Evolutionary conservation across 2,329 filamentous ascomycete genomes (phyloP).

Genomic region (Rhynchosporium secalis): DNA sequence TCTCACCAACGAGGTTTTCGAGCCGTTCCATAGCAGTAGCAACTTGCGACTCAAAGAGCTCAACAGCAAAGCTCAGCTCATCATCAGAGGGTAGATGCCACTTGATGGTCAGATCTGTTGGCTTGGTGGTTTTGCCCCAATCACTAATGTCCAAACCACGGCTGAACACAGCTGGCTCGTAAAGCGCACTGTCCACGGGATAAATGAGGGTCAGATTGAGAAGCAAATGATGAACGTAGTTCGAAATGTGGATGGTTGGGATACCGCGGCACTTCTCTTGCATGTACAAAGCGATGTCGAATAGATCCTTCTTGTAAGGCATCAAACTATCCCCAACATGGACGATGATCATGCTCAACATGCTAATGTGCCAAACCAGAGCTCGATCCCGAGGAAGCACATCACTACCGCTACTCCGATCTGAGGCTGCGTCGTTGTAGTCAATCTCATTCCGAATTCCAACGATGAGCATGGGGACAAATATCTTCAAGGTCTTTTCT

Average conservation of each 20-base stretch:
- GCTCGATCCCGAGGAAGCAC: constrained; percentile 90
- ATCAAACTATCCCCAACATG: constrained; percentile 91
- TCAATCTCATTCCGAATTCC: constrained; percentile 97
- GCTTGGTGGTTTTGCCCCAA: constrained; percentile 79
- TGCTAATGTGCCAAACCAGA: constrained; percentile 94
- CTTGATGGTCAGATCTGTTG: constrained; percentile 75
- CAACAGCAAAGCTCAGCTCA: constrained; percentile 86
- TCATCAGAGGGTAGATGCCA: constrained; percentile 84
- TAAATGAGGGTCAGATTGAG: constrained; percentile 95
- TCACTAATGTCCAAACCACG: constrained; percentile 73
- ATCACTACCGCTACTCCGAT: constrained; percentile 88
- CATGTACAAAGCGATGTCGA: constrained; percentile 93
- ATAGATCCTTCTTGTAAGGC: constrained; percentile 83
- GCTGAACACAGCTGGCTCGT: constrained; percentile 73
- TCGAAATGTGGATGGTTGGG: constrained; percentile 93
- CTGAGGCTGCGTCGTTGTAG: constrained; percentile 92
- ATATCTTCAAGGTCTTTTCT: constrained; percentile 85
- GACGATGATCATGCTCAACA: constrained; percentile 97
- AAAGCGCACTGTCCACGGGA: constrained; percentile 83
- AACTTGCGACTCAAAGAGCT: constrained; percentile 83
- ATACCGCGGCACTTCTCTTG: constrained; percentile 92
- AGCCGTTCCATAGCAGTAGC: constrained; percentile 74
- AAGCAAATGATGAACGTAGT: constrained; percentile 94
- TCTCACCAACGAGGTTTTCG: constrained; percentile 75
- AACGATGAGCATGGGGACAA: constrained; percentile 85